Percentiles rank a stretch among this genome's conserved stretches.
Conservation (phyloP, 345 rosid genomes). For the Camelina neglecta region DNA sequence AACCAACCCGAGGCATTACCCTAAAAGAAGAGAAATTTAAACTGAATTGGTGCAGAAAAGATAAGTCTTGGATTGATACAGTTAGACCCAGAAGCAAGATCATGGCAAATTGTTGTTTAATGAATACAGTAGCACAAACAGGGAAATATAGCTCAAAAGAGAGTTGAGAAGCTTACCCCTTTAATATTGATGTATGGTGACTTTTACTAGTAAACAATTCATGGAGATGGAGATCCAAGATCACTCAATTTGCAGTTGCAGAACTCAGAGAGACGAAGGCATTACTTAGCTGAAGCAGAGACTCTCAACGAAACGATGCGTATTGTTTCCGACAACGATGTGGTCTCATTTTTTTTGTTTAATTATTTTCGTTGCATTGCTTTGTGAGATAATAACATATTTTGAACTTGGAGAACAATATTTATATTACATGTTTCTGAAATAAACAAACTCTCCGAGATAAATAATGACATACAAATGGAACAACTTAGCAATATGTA, state of each 20-base stretch:
- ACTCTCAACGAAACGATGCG: background rate
- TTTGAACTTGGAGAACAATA: too few species aligned
- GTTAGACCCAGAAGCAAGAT: conserved; percentile 25
- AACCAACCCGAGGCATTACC: background rate
- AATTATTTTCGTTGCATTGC: background rate
- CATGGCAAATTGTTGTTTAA: background rate
- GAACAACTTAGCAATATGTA: background rate
- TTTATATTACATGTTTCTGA: too few species aligned
- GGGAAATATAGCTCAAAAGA: background rate
- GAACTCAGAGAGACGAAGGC: background rate
- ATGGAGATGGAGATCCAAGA: conserved; percentile 29
- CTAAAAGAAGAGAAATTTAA: background rate
- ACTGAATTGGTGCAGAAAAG: conserved; percentile 11
- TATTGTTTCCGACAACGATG: too few species aligned
- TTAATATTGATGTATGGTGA: background rate
- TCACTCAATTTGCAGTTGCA: background rate
- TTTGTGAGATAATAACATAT: too few species aligned
- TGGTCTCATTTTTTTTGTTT: too few species aligned
- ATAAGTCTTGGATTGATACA: conserved; percentile 22
- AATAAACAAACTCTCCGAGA: background rate
- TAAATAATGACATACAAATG: background rate
- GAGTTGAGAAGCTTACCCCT: too few species aligned
- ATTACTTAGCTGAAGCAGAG: background rate
- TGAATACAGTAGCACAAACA: background rate
- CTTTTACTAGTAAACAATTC: background rate